These are phyloP conservation scores for Tetrahymena borealis DNA, from an alignment of 73 alveolate genomes.

Conservation along the genomic window DNA sequence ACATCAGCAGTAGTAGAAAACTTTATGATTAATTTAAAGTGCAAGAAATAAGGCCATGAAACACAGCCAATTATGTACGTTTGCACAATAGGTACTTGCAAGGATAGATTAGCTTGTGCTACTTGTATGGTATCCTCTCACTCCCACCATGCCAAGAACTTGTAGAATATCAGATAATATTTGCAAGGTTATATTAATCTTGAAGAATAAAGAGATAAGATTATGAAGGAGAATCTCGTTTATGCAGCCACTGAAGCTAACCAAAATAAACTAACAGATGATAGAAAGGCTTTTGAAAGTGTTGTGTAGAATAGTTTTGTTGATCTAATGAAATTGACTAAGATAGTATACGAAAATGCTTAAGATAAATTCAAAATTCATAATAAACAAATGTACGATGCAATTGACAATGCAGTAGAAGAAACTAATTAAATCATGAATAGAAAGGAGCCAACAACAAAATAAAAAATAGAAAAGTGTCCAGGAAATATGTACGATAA, in stretches of 20 bases:
- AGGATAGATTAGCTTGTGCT: slow-evolving; percentile 4
- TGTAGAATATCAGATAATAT: not conserved
- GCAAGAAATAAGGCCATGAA: not conserved
- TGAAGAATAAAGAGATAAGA: not conserved
- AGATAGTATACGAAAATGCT: not conserved
- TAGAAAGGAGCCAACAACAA: not conserved
- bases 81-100: not conserved
- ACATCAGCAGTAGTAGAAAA: not conserved
- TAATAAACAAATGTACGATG: not conserved
- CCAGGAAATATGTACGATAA: not conserved
- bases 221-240: not conserved
- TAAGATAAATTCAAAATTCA: not conserved
- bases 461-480: not conserved
- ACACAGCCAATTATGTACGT: not conserved
- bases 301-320: not conserved
- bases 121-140: not conserved
- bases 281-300: not conserved
- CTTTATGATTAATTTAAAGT: not conserved
- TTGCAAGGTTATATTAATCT: not conserved
- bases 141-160: not conserved
- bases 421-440: not conserved
- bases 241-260: not conserved
- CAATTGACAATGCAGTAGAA: not conserved
- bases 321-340: not conserved
- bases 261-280: not conserved